These are phyloP conservation scores for Trichaptum fuscoviolaceum DNA, from an alignment of 768 basidiomycete genomes.

Conservation along the genomic window DNA sequence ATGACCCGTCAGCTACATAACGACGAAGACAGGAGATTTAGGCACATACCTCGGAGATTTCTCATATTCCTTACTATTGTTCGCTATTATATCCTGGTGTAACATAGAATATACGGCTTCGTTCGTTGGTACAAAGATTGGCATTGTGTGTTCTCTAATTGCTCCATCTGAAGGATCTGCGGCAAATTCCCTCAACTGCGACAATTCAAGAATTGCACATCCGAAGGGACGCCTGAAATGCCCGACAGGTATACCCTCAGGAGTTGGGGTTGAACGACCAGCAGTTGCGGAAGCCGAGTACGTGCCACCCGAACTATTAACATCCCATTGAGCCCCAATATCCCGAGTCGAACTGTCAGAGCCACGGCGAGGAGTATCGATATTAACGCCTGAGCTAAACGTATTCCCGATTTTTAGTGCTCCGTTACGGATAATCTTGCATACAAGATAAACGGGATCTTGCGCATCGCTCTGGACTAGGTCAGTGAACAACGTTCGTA, in stretches of 20 bases:
- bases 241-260: slow-evolving; percentile 4
- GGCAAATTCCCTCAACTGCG: slow-evolving; percentile 64
- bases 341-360: slow-evolving; percentile 47
- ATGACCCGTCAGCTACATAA: slow-evolving; percentile 1
- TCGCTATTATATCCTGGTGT: slow-evolving; percentile 90
- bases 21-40: background rate
- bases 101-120: slow-evolving; percentile 88
- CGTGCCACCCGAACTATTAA: slow-evolving; percentile 2
- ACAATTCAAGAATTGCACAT: slow-evolving; percentile 88
- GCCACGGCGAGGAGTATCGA: slow-evolving; percentile 43
- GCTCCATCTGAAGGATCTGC: slow-evolving; percentile 58
- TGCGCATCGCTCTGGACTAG: slow-evolving; percentile 82
- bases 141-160: slow-evolving; percentile 76
- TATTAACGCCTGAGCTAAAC: slow-evolving; percentile 41
- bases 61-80: slow-evolving; percentile 72
- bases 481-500: slow-evolving; percentile 87
- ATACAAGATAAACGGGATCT: slow-evolving; percentile 84
- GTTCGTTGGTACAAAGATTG: slow-evolving; percentile 77
- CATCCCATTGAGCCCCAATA: slow-evolving; percentile 23
- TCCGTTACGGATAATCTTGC: slow-evolving; percentile 85
- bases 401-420: slow-evolving; percentile 67
- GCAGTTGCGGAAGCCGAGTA: slow-evolving; percentile 4
- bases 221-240: slow-evolving; percentile 87
- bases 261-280: background rate
- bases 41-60: slow-evolving; percentile 74